Evolutionary conservation across 1,284 basidiomycete species (phyloP), one percentile per base, ranked within the genome.

Genomic region (Macrocystidia cucumis): DNA sequence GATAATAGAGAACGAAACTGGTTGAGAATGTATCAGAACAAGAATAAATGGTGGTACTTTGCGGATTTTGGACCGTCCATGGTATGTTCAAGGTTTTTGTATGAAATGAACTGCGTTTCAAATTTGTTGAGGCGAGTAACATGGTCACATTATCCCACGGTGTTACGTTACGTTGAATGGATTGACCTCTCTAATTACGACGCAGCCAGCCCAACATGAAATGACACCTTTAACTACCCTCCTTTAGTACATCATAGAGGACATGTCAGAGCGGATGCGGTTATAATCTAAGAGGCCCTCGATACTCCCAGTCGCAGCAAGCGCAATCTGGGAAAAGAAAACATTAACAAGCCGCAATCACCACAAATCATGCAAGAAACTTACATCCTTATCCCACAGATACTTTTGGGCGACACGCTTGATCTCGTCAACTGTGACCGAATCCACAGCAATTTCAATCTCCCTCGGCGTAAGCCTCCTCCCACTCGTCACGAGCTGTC

Each of bases 351-450:
- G 30, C 18, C 28, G 34, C 20, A 30, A 16, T 35, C 13, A 41
- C 32, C 32, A 44, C 43, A 46, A 36, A 45, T 43, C n/a, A 18
- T 16, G 23, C 1, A 20, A 24, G 19, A 43, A n/a, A 71, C 81
- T 51, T 52, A 86, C 84, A 61, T 93, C 90, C 61, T 85, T 85
- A 62, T 97, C 95, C 91, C 92, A 98, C 20, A 98, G 72, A 63
- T 97, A 96, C 67, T 92, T 95, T 65, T 90, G 81, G 32, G 95
- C 95, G 43, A 93, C 91, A 27, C 88, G 77, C 70, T 90, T 86
- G 62, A 98, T 92, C 60, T 97, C 92, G n/a, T 78, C 83, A 17
- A 78, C 67, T 20, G 78, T 81, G 44, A 98, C 89, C 34, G 86
- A 80, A 59, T 98, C 91, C 34, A 98, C 82, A 31, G 90, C 89